These are phyloP conservation scores for Epithele typhae DNA, from an alignment of 768 basidiomycete species.

Conservation along the genomic window DNA sequence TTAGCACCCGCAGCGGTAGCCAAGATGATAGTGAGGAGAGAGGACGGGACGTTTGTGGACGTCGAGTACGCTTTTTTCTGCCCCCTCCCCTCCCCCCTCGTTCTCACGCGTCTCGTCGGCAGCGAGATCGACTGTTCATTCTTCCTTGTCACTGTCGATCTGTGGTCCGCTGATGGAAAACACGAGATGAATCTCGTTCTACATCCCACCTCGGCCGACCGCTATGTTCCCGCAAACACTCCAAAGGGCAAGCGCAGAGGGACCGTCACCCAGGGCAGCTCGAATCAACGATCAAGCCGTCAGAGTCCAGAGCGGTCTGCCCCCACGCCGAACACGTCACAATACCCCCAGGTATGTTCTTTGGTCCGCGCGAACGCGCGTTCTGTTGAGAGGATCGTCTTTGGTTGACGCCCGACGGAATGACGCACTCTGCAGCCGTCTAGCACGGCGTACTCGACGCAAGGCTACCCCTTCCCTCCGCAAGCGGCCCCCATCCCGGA, in stretches of 20 bases:
- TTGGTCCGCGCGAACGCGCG: constrained; percentile 4
- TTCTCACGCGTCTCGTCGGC: constrained; percentile 4
- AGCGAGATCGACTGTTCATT: constrained; percentile 87
- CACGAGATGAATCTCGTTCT: constrained; percentile 87
- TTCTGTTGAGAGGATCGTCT: constrained; percentile 8
- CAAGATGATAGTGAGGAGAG: constrained; percentile 70
- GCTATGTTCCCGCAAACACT: constrained; percentile 51
- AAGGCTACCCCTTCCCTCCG: constrained; percentile 43
- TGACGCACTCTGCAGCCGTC: constrained; percentile 37
- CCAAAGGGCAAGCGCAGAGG: constrained; percentile 28
- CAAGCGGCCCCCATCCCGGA: constrained; percentile 37
- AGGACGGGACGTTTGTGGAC: constrained; percentile 64
- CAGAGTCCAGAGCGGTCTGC: constrained; percentile 16
- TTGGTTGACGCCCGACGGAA: constrained; percentile 21
- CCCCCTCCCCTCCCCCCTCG: background rate
- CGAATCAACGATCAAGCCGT: constrained; percentile 15
- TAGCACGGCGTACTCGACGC: constrained; percentile 35
- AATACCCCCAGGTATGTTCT: constrained; percentile 22
- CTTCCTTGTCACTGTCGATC: constrained; percentile 88
- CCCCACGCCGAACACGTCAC: constrained; percentile 8
- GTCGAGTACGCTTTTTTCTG: constrained; percentile 57
- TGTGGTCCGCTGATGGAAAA: constrained; percentile 82
- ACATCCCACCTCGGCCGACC: constrained; percentile 77
- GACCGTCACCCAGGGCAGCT: constrained; percentile 15
- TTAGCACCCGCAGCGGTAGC: constrained; percentile 88